Base-by-base conservation (phyloP, 2,329 filamentous ascomycete species). In the Colletotrichum cereale region DNA sequence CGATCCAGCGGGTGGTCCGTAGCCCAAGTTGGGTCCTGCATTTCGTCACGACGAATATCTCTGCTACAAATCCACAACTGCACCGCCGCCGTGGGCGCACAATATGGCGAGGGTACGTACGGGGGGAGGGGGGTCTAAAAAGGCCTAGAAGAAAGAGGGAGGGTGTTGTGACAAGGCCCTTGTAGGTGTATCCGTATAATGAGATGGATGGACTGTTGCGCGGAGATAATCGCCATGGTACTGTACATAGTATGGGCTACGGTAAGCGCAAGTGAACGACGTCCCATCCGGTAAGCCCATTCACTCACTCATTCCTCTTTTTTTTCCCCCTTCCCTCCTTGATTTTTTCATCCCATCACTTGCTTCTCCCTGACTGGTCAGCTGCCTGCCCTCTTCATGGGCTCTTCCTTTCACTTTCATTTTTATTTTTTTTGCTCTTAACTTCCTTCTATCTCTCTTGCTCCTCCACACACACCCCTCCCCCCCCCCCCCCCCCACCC, bases 11-110 rank as follows among this genome's bases (percentile, higher is more conserved):
- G 58, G 47, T 50, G 53, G 40, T 34, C 38, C 36, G 16, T 63
- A 53, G 53, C 40, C 60, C 60, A 69, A 64, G 53, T 58, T 53
- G 55, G 53, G 58, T 64, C 58, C 47, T 69, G 53, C 34, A 44
- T 72, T 60, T 64, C 65, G 66, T 69, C 69, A 69, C 69, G 38
- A 48, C 40, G 60, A 72, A 64, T 72, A 56, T 72, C 65, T 72
- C 60, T 69, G 69, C 65, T 72, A 72, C 69, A 71, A 71, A 53
- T 10, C 68, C 68, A 71, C 68, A 71, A 10, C 58, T 71, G 65
- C 68, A 71, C 58, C 58, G 68, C 68, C 68, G 68, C 68, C 36
- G 52, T 24, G 38, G 44, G 47, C 52, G 68, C 47, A 47, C 55
- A 60, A 47, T 68, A 71, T 55, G 52, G 52, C 58, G 68, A 62